phyloP scores from a whole-genome alignment of 129 eudicot species.

The Smallanthus sonchifolius region DNA sequence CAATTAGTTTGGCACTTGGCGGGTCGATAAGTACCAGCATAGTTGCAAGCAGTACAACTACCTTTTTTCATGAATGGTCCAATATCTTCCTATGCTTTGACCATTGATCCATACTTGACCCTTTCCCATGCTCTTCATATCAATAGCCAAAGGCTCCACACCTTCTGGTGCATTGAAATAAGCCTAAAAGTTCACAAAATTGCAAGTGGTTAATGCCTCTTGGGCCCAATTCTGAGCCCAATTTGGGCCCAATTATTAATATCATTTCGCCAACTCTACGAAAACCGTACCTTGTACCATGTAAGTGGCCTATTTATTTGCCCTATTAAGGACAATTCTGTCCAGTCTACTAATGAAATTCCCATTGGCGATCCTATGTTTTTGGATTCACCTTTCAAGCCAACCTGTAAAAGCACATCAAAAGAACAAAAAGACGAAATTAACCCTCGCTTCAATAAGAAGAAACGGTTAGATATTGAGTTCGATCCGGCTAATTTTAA shows the following conservation, averaged over 20 bases:
- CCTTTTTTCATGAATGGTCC: slow-evolving; percentile 67
- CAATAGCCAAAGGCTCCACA: slow-evolving; percentile 68
- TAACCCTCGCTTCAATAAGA: not conserved
- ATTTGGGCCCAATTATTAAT: not conserved
- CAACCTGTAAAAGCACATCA: slow-evolving; percentile 38
- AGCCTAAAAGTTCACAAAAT: slow-evolving; percentile 36
- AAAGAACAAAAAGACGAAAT: not conserved
- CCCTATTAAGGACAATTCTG: slow-evolving; percentile 34
- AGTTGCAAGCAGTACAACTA: slow-evolving; percentile 54
- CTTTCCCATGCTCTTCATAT: slow-evolving; percentile 79
- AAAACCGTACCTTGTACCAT: slow-evolving; percentile 73
- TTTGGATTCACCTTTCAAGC: slow-evolving; percentile 71
- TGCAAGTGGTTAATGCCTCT: not conserved
- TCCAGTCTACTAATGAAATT: slow-evolving; percentile 62
- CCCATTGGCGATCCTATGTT: slow-evolving; percentile 48
- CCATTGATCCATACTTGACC: slow-evolving; percentile 96
- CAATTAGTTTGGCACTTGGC: slow-evolving; percentile 75
- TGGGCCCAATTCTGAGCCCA: no score
- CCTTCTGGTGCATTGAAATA: slow-evolving; percentile 80
- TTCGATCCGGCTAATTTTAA: not conserved
- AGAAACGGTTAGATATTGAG: not conserved
- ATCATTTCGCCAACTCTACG: not conserved
- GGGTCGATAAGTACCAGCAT: slow-evolving; percentile 59
- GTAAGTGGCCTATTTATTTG: slow-evolving; percentile 55
- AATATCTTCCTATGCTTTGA: slow-evolving; percentile 82